These are phyloP conservation scores for Metroxylon sagu DNA, from an alignment of 176 grass and related monocot species.

Conservation along the genomic window DNA sequence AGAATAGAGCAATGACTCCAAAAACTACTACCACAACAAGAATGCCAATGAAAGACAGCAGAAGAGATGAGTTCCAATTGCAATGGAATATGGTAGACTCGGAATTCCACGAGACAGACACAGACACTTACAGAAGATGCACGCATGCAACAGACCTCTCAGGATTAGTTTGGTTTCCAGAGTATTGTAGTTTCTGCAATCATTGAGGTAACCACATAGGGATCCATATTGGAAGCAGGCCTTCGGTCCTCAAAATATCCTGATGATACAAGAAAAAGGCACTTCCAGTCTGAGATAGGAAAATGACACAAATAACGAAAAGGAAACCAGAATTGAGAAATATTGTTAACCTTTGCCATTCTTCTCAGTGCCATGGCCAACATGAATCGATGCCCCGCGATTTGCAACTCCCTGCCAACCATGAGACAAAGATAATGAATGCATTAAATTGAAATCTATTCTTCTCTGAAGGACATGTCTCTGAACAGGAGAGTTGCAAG, in stretches of 20 bases:
- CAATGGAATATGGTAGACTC: too few relatives aligned
- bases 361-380: conserved; percentile 78
- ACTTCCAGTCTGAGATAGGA: not conserved
- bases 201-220: conserved; percentile 72
- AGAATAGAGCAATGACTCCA: too few relatives aligned
- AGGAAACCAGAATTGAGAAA: not conserved
- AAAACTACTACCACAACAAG: too few relatives aligned
- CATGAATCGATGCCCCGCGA: conserved; percentile 63
- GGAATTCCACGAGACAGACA: too few relatives aligned
- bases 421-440: not conserved
- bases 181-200: conserved; percentile 75
- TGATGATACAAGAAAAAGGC: conserved; percentile 3
- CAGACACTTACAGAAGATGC: too few relatives aligned
- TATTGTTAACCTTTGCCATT: conserved; percentile 44
- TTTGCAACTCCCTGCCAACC: conserved; percentile 57
- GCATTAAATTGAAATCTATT: not conserved
- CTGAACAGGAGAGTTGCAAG: not conserved
- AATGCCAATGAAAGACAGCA: too few relatives aligned
- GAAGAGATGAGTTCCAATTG: too few relatives aligned
- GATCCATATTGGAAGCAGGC: conserved; percentile 92
- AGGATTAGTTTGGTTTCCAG: conserved; percentile 13
- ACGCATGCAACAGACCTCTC: too few relatives aligned
- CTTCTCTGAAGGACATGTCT: too few relatives aligned
- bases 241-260: conserved; percentile 83
- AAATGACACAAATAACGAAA: not conserved